Evolutionary conservation across 176 grass and related monocot genomes (phyloP).

Genomic region (Oryza coarctata): DNA sequence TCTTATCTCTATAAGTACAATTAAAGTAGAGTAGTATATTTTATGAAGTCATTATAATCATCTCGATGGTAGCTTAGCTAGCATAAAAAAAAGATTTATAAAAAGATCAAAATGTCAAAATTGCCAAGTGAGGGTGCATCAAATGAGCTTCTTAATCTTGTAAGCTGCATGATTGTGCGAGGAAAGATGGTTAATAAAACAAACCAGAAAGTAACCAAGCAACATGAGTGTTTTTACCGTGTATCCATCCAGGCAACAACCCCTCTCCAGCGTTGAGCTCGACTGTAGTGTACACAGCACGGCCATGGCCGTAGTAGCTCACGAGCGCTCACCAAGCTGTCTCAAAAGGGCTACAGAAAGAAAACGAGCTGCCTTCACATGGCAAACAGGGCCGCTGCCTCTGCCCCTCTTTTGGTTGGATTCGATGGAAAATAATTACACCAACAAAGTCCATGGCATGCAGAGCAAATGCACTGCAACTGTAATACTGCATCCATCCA

Average conservation of each 20-base stretch:
- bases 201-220: neutral
- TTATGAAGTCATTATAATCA: too few relatives aligned
- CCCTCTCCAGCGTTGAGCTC: neutral
- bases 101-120: neutral
- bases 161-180: conserved; percentile 5
- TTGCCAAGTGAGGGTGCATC: neutral
- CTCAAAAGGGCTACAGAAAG: conserved; percentile 10
- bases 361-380: conserved; percentile 43
- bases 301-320: neutral
- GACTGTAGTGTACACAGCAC: neutral
- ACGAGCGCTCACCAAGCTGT: conserved; percentile 26
- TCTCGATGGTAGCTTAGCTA: too few relatives aligned
- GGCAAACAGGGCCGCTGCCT: conserved; percentile 23
- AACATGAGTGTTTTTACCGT: neutral
- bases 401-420: conserved; percentile 52
- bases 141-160: neutral
- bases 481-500: neutral
- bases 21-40: too few relatives aligned
- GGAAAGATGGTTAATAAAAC: neutral
- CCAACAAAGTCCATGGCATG: conserved; percentile 33
- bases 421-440: conserved; percentile 47
- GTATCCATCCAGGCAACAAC: conserved; percentile 4
- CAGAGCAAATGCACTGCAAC: conserved; percentile 7
- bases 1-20: too few relatives aligned
- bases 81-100: neutral